phyloP scores from a whole-genome alignment of 2,329 filamentous ascomycete genomes.

The Cytospora paraplurivora region DNA sequence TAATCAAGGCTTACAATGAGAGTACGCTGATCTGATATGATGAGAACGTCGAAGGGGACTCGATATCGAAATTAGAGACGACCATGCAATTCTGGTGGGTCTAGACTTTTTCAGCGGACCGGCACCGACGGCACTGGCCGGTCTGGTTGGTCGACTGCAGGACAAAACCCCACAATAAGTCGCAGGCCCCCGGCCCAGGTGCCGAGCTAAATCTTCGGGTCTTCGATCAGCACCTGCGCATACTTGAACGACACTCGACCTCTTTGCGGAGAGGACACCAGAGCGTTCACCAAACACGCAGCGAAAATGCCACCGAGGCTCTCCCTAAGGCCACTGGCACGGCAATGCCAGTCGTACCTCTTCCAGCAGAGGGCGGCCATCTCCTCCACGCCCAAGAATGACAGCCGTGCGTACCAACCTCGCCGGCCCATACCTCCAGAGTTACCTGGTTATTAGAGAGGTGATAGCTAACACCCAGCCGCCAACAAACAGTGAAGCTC shows the following conservation, averaged over 20 bases:
- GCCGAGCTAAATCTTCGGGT: constrained; percentile 26
- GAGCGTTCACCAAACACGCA: constrained; percentile 9
- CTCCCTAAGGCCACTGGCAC: constrained; percentile 25
- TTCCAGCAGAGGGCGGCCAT: constrained; percentile 25
- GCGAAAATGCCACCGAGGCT: constrained; percentile 27
- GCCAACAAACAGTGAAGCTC: constrained; percentile 14
- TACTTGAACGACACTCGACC: background rate
- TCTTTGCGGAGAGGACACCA: background rate
- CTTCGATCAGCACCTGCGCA: background rate
- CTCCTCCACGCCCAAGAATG: constrained; percentile 24
- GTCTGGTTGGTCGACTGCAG: background rate
- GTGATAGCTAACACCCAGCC: constrained; percentile 3
- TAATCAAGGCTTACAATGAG: background rate
- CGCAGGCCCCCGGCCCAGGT: constrained; percentile 6
- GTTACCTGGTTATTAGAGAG: background rate
- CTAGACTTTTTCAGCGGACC: constrained; percentile 24
- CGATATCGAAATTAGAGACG: constrained; percentile 22
- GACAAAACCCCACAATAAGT: background rate
- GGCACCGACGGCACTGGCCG: constrained; percentile 22
- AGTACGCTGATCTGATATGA: background rate
- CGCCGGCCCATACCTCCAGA: background rate
- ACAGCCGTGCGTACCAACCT: constrained; percentile 17
- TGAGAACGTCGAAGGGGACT: constrained; percentile 12
- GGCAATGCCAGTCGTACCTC: constrained; percentile 30
- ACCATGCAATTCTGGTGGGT: constrained; percentile 28